Percentiles rank a stretch among this genome's conserved stretches.
phyloP scores from a whole-genome alignment of 306 rosid genomes.

The Calophaca sinica region DNA sequence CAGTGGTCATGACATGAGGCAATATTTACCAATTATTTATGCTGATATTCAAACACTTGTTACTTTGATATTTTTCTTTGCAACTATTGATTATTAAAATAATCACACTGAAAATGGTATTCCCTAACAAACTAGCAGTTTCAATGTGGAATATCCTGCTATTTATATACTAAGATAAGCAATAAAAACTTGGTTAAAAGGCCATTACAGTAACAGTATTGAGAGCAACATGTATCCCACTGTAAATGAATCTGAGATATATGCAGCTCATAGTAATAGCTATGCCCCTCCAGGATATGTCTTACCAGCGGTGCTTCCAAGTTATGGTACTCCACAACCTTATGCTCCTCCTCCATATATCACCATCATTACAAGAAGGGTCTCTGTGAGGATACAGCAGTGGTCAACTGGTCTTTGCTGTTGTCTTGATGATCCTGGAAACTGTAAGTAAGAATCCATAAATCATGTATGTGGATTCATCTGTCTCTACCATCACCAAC shows the following conservation, averaged over 20 bases:
- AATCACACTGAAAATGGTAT: slow-evolving; percentile 6
- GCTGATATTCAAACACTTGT: background rate
- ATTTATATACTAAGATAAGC: too few relatives aligned
- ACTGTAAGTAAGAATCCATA: slow-evolving; percentile 50
- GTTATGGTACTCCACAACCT: background rate
- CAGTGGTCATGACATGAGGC: background rate
- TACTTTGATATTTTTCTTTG: slow-evolving; percentile 16
- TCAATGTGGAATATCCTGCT: too few relatives aligned
- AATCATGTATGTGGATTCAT: slow-evolving; percentile 2
- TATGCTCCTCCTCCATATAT: slow-evolving; percentile 47
- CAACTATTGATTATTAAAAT: slow-evolving; percentile 29
- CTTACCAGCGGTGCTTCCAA: slow-evolving; percentile 38
- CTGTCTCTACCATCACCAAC: background rate
- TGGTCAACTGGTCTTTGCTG: slow-evolving; percentile 76
- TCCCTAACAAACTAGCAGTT: background rate
- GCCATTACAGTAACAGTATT: too few relatives aligned
- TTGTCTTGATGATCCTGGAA: slow-evolving; percentile 69
- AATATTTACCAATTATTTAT: slow-evolving; percentile 10
- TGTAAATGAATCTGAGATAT: slow-evolving; percentile 33
- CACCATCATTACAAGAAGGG: background rate
- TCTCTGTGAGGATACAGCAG: background rate
- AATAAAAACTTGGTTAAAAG: too few relatives aligned
- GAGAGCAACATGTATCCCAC: slow-evolving; percentile 37
- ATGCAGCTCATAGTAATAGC: slow-evolving; percentile 36
- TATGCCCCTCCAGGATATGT: slow-evolving; percentile 43